These are phyloP conservation scores for Metschnikowia amazonensis DNA, from an alignment of 805 yeast genomes.

Conservation along the genomic window DNA sequence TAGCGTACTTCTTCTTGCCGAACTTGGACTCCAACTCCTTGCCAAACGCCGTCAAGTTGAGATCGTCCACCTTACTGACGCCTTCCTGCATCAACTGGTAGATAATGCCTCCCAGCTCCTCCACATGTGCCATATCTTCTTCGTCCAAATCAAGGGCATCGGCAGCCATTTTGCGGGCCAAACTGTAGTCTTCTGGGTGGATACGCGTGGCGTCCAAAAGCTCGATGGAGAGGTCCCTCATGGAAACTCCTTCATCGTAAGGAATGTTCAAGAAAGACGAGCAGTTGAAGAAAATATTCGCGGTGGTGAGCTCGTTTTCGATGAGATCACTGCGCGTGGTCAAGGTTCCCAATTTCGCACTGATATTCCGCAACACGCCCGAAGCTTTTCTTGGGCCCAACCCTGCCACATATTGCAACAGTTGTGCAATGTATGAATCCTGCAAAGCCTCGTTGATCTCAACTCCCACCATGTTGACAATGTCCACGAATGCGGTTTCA, in stretches of 20 bases:
- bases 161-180: conserved; percentile 96
- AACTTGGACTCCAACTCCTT: conserved; percentile 75
- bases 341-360: conserved; percentile 54
- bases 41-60: conserved; percentile 88
- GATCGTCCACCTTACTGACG: conserved; percentile 72
- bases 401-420: conserved; percentile 80
- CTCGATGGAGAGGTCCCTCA: conserved; percentile 64
- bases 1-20: conserved; percentile 70
- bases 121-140: conserved; percentile 78
- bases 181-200: conserved; percentile 95
- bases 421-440: conserved; percentile 64
- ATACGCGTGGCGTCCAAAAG: conserved; percentile 90
- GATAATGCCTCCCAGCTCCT: conserved; percentile 79
- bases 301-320: conserved; percentile 72
- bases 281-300: conserved; percentile 83
- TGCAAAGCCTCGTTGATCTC: conserved; percentile 88
- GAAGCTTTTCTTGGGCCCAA: conserved; percentile 94
- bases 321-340: conserved; percentile 75
- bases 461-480: conserved; percentile 86
- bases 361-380: conserved; percentile 78
- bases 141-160: conserved; percentile 96
- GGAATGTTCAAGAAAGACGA: conserved; percentile 86
- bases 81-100: conserved; percentile 69
- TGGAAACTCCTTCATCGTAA: conserved; percentile 51
- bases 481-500: conserved; percentile 83